Conservation (phyloP, 768 basidiomycete species). For the Cubamyces sp. region DNA sequence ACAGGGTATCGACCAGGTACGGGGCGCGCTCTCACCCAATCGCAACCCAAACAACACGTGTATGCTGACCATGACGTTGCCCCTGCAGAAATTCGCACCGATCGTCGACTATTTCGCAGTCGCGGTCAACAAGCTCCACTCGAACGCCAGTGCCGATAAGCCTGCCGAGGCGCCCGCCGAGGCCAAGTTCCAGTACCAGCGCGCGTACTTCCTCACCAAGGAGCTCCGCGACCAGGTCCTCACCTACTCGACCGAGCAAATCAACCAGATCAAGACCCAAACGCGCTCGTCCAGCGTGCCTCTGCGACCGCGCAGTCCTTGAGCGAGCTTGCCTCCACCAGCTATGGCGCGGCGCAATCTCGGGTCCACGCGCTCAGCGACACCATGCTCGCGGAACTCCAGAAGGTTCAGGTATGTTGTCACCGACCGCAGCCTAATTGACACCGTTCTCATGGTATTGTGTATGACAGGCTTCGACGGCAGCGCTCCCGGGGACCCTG, state of each 20-base stretch:
- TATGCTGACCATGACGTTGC: constrained; percentile 27
- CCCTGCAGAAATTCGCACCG: constrained; percentile 67
- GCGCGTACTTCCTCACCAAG: constrained; percentile 66
- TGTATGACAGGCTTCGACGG: constrained; percentile 51
- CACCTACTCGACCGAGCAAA: constrained; percentile 69
- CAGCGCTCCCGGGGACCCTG: constrained; percentile 53
- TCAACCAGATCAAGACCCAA: constrained; percentile 71
- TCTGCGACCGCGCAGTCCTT: constrained; percentile 69
- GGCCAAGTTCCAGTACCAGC: constrained; percentile 79
- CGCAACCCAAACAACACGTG: constrained; percentile 10
- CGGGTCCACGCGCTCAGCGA: constrained; percentile 65
- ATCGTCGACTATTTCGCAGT: constrained; percentile 73
- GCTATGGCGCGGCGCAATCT: constrained; percentile 55
- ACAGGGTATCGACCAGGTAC: constrained; percentile 73
- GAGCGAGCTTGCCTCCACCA: constrained; percentile 60
- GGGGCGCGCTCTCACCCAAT: constrained; percentile 23
- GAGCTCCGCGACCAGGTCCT: constrained; percentile 65
- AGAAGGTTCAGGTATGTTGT: constrained; percentile 52
- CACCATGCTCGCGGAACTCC: constrained; percentile 67
- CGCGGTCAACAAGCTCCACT: constrained; percentile 46
- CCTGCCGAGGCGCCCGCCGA: constrained; percentile 47
- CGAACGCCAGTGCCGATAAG: constrained; percentile 51
- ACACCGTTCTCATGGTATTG: constrained; percentile 4
- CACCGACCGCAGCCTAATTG: background rate
- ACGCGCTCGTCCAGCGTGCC: constrained; percentile 69